These are phyloP conservation scores for Gnaphalium uliginosum DNA, from an alignment of 129 eudicot species.

Conservation along the genomic window DNA sequence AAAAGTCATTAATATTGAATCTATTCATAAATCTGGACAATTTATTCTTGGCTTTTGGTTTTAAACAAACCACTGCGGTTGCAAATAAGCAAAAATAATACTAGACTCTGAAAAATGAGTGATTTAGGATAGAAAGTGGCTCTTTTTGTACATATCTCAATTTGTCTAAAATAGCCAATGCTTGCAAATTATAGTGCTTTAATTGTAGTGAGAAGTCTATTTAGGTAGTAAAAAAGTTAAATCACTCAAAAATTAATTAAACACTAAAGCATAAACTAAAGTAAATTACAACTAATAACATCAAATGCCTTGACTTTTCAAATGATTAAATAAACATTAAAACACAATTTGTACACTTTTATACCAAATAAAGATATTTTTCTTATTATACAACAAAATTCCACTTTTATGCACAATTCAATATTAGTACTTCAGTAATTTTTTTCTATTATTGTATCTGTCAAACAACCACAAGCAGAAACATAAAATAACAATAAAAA, in stretches of 20 bases:
- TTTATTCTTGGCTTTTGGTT: background rate
- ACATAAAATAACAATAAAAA: background rate
- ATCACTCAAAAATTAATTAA: conserved; percentile 1
- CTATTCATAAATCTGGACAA: background rate
- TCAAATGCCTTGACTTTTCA: conserved; percentile 29
- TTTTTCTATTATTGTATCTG: background rate
- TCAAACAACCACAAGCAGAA: background rate
- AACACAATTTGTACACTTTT: conserved; percentile 7
- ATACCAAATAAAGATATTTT: background rate
- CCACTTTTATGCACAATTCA: conserved; percentile 22
- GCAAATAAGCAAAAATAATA: conserved; percentile 12
- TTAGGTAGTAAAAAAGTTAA: conserved; percentile 1
- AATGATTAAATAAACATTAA: conserved; percentile 8
- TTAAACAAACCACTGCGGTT: background rate
- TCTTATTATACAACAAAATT: conserved; percentile 14
- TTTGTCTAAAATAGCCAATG: conserved; percentile 11
- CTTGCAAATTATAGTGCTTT: background rate
- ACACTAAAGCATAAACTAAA: conserved; percentile 16
- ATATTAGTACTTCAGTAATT: conserved; percentile 12
- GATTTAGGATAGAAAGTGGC: conserved; percentile 1
- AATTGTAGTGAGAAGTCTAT: conserved; percentile 14
- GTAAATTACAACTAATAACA: conserved; percentile 26
- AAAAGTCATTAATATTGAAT: background rate
- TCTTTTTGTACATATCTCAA: background rate
- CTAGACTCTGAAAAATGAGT: conserved; percentile 4